Base-by-base conservation (phyloP, 352 stramenopile species). In the Phytopythium helicoides region DNA sequence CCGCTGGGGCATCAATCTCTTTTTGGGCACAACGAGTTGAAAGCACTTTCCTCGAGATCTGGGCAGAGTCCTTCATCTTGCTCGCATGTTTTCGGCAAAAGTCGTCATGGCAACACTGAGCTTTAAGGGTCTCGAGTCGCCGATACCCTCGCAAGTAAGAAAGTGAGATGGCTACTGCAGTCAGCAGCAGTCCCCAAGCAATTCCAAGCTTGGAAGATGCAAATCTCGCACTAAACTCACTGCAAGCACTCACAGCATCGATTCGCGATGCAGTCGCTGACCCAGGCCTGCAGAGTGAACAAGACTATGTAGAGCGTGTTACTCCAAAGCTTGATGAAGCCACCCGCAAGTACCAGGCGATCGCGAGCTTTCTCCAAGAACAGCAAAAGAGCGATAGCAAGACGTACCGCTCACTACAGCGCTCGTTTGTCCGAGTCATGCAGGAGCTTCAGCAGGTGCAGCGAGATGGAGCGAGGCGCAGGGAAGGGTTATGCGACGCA, bases 381-480 rank as follows among this genome's bases (percentile, higher is more conserved):
- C 68, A 89, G 60, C 79, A 85, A 38, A 72, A 76, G 52, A 64
- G 63, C 25, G 62, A 86, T 25, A 62, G 68, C 56, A 81, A 72
- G 47, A 54, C 56, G 14, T 85, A 75, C 34, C 77, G 79, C 16
- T 60, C 67, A 6, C 46, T 89, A 3, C 82, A 90, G 54, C 76
- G 78, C 22, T 47, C 62, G 11, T 92, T 85, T 45, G 78, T 90
- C 9, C 58, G 56, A 0, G 73, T 73, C 25, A 89, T 91, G 80
- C 75, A 90, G 35, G 68, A 86, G 22, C 71, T 93, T 5, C 80
- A 90, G 56, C 69, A 61, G n/a, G 65, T 71, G 6, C 78, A 93
- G 52, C 76, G 70, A 21, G 62, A 79, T 39, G 65, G 68, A 3
- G 68, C 80, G 1, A 66, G 67, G 33, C 56, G 61, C n/a, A 78